Conservation (phyloP, 371 early-diverging fungal species). For the Actinomucor elegans region DNA sequence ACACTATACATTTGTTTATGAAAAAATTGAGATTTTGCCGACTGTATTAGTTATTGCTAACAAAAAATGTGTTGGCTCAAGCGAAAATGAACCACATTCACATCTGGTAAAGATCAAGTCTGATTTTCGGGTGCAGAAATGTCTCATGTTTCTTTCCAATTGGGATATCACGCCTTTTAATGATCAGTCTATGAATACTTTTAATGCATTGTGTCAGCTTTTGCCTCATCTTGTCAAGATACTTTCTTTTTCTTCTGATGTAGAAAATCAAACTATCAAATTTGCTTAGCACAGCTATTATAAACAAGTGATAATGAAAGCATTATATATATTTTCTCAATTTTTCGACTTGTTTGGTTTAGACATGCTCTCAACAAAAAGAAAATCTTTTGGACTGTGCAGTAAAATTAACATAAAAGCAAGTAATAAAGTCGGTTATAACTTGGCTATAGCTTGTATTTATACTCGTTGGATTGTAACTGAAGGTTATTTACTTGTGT, state of each 20-base stretch:
- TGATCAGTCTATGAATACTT: slow-evolving; percentile 16
- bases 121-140: slow-evolving; percentile 24
- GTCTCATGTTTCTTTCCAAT: slow-evolving; percentile 21
- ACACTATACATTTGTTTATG: slow-evolving; percentile 13
- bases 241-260: slow-evolving; percentile 9
- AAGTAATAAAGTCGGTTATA: too few species aligned
- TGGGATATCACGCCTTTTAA: slow-evolving; percentile 18
- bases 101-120: slow-evolving; percentile 21
- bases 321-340: background rate
- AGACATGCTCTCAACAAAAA: too few species aligned
- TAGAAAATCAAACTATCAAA: slow-evolving; percentile 18
- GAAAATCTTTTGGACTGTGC: too few species aligned
- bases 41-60: slow-evolving; percentile 19
- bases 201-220: slow-evolving; percentile 19
- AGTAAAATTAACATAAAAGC: too few species aligned
- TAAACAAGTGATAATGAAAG: background rate
- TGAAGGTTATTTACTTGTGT: too few species aligned
- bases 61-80: slow-evolving; percentile 21
- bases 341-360: too few species aligned
- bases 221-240: slow-evolving; percentile 18
- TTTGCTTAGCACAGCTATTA: background rate
- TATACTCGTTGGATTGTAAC: too few species aligned
- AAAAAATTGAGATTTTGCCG: slow-evolving; percentile 17
- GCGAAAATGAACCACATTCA: slow-evolving; percentile 15
- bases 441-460: too few species aligned